Percentiles rank a stretch among this genome's conserved stretches.
Conservation (phyloP, 306 rosid species). For the Vigna mungo region DNA sequence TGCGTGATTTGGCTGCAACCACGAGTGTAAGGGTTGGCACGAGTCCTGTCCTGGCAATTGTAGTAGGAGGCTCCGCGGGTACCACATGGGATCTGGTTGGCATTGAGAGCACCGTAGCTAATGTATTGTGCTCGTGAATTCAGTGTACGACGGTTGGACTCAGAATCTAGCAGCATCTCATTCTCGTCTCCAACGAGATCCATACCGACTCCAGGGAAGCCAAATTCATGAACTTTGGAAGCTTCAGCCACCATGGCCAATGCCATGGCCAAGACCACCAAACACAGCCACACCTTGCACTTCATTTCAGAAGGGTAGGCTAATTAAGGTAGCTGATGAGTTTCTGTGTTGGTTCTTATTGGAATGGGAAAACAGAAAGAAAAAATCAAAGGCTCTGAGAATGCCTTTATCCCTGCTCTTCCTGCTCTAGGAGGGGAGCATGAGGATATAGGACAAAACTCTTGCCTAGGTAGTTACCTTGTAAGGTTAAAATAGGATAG, state of each 20-base stretch:
- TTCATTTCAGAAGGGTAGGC: slow-evolving; percentile 43
- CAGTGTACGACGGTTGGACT: slow-evolving; percentile 39
- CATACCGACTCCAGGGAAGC: background rate
- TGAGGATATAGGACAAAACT: background rate
- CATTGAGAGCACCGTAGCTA: slow-evolving; percentile 48
- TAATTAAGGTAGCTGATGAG: background rate
- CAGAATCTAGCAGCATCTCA: slow-evolving; percentile 55
- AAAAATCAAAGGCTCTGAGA: background rate
- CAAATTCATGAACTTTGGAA: slow-evolving; percentile 17
- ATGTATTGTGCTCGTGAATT: slow-evolving; percentile 8
- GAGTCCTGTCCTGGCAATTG: slow-evolving; percentile 42
- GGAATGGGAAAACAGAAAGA: background rate
- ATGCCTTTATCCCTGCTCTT: slow-evolving; percentile 42
- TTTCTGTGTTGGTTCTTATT: background rate
- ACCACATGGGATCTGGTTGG: slow-evolving; percentile 50
- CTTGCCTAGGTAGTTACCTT: slow-evolving; percentile 16
- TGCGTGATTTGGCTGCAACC: slow-evolving; percentile 54
- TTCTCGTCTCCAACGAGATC: slow-evolving; percentile 51
- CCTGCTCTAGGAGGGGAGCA: slow-evolving; percentile 35
- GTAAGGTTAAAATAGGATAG: slow-evolving; percentile 30
- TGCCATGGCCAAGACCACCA: slow-evolving; percentile 44
- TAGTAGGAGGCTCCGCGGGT: slow-evolving; percentile 56
- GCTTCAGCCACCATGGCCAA: slow-evolving; percentile 49
- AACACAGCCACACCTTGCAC: slow-evolving; percentile 37
- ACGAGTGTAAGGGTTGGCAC: slow-evolving; percentile 58